phyloP scores from a whole-genome alignment of 768 basidiomycete genomes.

The Mrakia gelida region DNA sequence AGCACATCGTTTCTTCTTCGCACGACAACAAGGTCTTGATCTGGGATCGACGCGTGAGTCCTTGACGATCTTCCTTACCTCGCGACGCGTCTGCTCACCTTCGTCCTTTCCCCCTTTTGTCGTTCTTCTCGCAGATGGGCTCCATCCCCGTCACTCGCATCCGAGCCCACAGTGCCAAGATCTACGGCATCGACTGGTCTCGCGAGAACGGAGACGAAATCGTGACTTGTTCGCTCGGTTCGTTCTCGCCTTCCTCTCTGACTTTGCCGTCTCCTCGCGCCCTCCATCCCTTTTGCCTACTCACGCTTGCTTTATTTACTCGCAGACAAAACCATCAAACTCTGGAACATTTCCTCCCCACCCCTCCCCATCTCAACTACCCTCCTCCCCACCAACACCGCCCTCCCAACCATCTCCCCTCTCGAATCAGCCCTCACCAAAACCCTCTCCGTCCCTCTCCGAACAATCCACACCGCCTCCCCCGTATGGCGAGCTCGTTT shows the following conservation, averaged over 20 bases:
- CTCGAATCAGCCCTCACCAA: constrained; percentile 13
- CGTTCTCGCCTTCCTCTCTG: constrained; percentile 7
- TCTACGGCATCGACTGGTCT: constrained; percentile 98
- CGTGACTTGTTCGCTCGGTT: constrained; percentile 77
- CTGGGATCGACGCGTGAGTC: constrained; percentile 84
- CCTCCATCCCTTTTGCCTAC: too few relatives aligned
- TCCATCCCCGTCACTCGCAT: constrained; percentile 72
- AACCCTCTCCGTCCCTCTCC: constrained; percentile 28
- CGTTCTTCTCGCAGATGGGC: constrained; percentile 61
- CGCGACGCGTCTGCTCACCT: neutral
- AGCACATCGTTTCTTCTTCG: constrained; percentile 80
- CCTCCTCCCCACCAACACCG: constrained; percentile 41
- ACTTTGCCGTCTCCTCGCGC: neutral
- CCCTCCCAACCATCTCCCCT: constrained; percentile 7
- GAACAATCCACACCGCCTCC: constrained; percentile 62
- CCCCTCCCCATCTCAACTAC: constrained; percentile 37
- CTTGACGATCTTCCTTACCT: neutral
- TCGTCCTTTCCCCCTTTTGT: neutral
- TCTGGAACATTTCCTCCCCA: constrained; percentile 52
- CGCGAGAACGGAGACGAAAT: constrained; percentile 68
- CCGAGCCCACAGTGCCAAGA: constrained; percentile 79
- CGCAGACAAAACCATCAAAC: constrained; percentile 80
- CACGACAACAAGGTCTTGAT: constrained; percentile 81
- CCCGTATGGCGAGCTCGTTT: constrained; percentile 93
- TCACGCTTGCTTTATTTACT: too few relatives aligned